Base-by-base conservation (phyloP, 1,139 yeast species). In the Wickerhamiella pararugosa region DNA sequence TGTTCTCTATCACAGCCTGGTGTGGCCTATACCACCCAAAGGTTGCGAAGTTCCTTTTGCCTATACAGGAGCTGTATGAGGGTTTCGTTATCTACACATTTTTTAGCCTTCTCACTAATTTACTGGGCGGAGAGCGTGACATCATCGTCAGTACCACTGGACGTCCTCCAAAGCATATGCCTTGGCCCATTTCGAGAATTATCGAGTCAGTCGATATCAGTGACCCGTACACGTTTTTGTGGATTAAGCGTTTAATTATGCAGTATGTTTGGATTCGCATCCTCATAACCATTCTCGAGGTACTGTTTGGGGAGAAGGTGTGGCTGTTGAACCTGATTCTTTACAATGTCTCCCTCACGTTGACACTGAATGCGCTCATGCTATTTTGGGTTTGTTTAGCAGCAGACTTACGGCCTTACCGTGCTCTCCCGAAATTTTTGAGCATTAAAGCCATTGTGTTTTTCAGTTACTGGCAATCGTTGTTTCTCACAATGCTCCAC, bases 201-300 rank as follows among this genome's bases (percentile, higher is more conserved):
- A 40, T 76, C 4, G 67, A 71, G 0, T 73, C 71, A 9, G 66
- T 87, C 30, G 96, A 90, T 57, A 79, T 90, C 29, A 76, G 92
- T 2, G 95, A 90, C 54, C 95, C 98, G 0, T 66, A 68, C 36
- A 75, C 86, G 2, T 83, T 87, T 56, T 63, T 90, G 46, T 63
- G 65, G 10, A 75, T 92, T 37, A 90, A 90, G 55, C 65, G 95
- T 49, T 93, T 94, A 1, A 79, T 90, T 7, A 64, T 90, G 43
- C 99, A 90, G 60, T 90, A 90, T 55, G 95, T 90, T 6, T 90
- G 96, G 96, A 62, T 87, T 48, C 87, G 92, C 55, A 97, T 97
- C 0, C 51, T 83, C 4, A 30, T 47, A 7, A 40, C 48, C 5
- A 5, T 44, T 1, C 29, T 46, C 29, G 15, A 35, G 25, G 29